Evolutionary conservation across 352 stramenopile species (phyloP).

Genomic region (Elongisporangium prolatum): DNA sequence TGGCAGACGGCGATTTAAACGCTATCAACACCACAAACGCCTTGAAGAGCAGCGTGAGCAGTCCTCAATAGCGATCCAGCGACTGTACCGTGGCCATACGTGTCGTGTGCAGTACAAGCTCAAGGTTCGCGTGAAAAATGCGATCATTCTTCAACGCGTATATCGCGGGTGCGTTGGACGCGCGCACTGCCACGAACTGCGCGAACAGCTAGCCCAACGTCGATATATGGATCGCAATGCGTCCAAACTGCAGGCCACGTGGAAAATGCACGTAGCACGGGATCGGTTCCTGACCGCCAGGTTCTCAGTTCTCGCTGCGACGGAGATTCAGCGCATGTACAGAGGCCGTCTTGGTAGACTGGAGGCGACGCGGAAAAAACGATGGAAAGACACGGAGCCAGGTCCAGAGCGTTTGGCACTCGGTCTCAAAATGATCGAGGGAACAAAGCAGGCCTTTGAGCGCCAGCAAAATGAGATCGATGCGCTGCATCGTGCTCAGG

Average conservation of each 20-base stretch:
- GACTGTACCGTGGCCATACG: constrained; percentile 56
- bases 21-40: constrained; percentile 14
- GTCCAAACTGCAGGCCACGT: constrained; percentile 84
- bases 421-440: constrained; percentile 89
- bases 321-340: constrained; percentile 90
- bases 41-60: constrained; percentile 15
- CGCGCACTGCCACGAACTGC: constrained; percentile 26
- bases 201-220: constrained; percentile 31
- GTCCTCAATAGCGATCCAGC: constrained; percentile 52
- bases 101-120: constrained; percentile 42
- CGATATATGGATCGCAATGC: constrained; percentile 53
- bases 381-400: constrained; percentile 84
- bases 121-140: constrained; percentile 42
- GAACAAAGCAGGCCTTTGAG: constrained; percentile 91
- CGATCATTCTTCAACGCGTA: constrained; percentile 53
- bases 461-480: constrained; percentile 91
- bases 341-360: constrained; percentile 77
- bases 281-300: constrained; percentile 62
- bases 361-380: constrained; percentile 56
- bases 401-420: constrained; percentile 88
- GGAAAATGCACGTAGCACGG: constrained; percentile 77
- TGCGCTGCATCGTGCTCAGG: constrained; percentile 88
- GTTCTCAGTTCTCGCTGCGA: constrained; percentile 69
- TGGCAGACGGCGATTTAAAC: constrained; percentile 42
- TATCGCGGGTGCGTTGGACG: constrained; percentile 68